Evolutionary conservation across 345 rosid genomes (phyloP).

Genomic region (Dimocarpus longan): DNA sequence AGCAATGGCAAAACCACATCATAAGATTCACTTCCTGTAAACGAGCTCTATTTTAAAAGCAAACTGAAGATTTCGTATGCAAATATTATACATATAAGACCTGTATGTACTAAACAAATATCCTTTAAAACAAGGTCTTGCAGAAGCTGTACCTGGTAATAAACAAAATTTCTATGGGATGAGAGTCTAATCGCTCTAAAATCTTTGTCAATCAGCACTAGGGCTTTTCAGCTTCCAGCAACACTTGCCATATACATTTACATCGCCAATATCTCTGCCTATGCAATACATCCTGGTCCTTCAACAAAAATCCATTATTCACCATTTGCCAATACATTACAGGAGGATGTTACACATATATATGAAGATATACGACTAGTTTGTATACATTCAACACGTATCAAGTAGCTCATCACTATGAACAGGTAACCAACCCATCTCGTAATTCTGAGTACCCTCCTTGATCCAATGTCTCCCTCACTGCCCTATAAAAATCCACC

Average conservation of each 20-base stretch:
- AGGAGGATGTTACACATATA: constrained; percentile 16
- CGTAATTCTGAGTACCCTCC: constrained; percentile 41
- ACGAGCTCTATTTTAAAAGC: constrained; percentile 2
- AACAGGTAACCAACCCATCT: constrained; percentile 61
- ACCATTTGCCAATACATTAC: constrained; percentile 14
- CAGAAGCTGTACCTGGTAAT: background rate
- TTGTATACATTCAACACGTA: constrained; percentile 23
- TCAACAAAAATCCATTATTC: constrained; percentile 24
- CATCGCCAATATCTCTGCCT: constrained; percentile 28
- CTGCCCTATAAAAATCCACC: constrained; percentile 70
- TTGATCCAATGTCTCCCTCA: constrained; percentile 56
- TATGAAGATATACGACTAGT: constrained; percentile 12
- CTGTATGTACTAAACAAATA: constrained; percentile 9
- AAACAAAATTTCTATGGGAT: background rate
- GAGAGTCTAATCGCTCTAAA: background rate
- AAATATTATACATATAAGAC: constrained; percentile 12
- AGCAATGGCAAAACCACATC: too few relatives aligned
- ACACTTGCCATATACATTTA: constrained; percentile 8
- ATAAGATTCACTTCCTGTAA: background rate
- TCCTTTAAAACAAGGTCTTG: background rate
- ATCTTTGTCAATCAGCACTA: background rate
- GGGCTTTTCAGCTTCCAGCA: constrained; percentile 19
- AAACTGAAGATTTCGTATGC: constrained; percentile 23
- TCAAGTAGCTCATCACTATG: constrained; percentile 39
- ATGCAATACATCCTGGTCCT: constrained; percentile 26